A percentile compares a stretch with the other conserved stretches of the same genome.
phyloP scores from a whole-genome alignment of 768 basidiomycete species.

The Paxillus rubicundulus region DNA sequence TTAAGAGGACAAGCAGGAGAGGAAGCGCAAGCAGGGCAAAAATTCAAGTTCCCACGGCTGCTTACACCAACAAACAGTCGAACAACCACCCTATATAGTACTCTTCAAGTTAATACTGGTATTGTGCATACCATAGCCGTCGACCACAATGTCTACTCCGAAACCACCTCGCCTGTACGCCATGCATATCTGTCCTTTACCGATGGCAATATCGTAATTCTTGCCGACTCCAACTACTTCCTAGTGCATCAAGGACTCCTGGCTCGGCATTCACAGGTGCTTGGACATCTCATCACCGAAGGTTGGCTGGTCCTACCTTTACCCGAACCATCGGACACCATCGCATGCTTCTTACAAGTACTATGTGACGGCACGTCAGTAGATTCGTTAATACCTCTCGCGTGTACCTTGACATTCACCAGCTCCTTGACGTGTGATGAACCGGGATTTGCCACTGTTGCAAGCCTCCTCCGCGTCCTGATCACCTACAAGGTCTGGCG shows the following conservation, averaged over 20 bases:
- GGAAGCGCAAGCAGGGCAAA: constrained; percentile 4
- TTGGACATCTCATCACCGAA: constrained; percentile 51
- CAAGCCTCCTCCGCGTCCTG: constrained; percentile 58
- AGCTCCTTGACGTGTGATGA: constrained; percentile 51
- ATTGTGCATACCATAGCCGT: no score
- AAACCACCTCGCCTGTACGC: constrained; percentile 28
- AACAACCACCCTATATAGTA: no score
- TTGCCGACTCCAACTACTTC: constrained; percentile 58
- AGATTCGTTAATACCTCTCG: neutral
- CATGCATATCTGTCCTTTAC: constrained; percentile 59
- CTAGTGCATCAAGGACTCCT: constrained; percentile 67
- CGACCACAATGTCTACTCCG: no score
- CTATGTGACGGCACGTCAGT: constrained; percentile 72
- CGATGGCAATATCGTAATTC: constrained; percentile 68
- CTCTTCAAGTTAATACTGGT: no score
- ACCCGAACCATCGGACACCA: constrained; percentile 53
- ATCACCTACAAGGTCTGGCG: constrained; percentile 62
- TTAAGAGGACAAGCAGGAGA: neutral
- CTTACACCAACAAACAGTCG: no score
- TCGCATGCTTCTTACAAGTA: constrained; percentile 57
- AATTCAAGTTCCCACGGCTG: constrained; percentile 7
- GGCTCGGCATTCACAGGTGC: constrained; percentile 56
- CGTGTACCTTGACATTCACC: constrained; percentile 15
- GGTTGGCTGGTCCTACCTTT: constrained; percentile 55
- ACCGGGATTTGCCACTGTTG: constrained; percentile 50